Base-by-base conservation (phyloP, 73 alveolate species). In the Halteria grandinella region DNA sequence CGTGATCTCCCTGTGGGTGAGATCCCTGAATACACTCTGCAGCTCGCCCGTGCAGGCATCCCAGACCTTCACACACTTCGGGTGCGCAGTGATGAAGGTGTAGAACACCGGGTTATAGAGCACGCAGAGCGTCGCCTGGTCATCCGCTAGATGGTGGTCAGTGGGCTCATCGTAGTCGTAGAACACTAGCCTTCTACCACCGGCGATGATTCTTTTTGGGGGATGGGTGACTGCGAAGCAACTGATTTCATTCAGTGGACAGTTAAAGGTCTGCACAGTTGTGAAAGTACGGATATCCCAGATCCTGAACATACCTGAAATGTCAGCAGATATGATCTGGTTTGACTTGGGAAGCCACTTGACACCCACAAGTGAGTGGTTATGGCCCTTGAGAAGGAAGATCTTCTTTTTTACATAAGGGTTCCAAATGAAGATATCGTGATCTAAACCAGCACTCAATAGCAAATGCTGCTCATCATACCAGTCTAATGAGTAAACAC, bases 101-200 rank as follows among this genome's bases (percentile, higher is more conserved):
- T 93, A 79, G 63, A 96, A 92, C 12, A 95, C 94, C 23, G 95
- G 92, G 73, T 96, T 96, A 81, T 95, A 96, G 41, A 96, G 83
- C 15, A 96, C 97, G 49, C 97, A 92, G 15, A 96, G 75, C 44
- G 98, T 88, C 54, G 91, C 87, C 73, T 95, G 79, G 50, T 96
- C 98, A 91, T 96, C 99, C 24, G 98, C 98, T 52, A 96, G 75
- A 87, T 90, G 94, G 45, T 94, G 95, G 74, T 96, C 99, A 29
- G 96, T 93, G n/a, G 99, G 97, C 71, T 96, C 99, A 95, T 96
- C 99, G 74, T 96, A 96, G 60, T 94, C 98, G 69, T 91, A 96
- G 89, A 93, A 92, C 59, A 87, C 94, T 49, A 96, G 85, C 77
- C 94, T 93, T 82, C 97, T 90, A 12, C 98, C 91, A 7, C 99